Conservation (phyloP, 1,284 basidiomycete species). For the Puccinia novopanici region DNA sequence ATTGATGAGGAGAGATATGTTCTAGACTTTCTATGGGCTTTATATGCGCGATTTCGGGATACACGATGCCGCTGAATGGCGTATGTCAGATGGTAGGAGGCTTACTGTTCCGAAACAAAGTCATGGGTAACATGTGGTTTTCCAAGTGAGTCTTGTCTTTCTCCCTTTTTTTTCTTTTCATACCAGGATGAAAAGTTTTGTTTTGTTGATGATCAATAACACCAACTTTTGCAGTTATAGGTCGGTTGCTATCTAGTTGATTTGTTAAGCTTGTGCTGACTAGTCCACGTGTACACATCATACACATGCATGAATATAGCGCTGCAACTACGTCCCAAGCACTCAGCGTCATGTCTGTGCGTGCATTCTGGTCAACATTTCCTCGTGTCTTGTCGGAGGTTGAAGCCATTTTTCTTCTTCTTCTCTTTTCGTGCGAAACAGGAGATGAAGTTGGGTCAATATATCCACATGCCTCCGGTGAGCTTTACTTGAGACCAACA, state of each 20-base stretch:
- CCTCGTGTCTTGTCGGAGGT: too few species aligned
- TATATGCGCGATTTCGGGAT: conserved; percentile 18
- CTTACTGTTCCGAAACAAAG: not conserved
- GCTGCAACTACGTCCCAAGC: conserved; percentile 20
- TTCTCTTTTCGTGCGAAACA: too few species aligned
- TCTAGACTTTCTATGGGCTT: conserved; percentile 33
- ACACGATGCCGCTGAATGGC: conserved; percentile 8
- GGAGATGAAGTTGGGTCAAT: conserved; percentile 47
- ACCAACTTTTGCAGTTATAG: conserved; percentile 20
- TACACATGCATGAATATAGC: not conserved
- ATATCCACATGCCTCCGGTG: conserved; percentile 34
- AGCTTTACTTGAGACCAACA: too few species aligned
- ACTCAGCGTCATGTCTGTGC: conserved; percentile 12
- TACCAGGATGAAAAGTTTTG: not conserved
- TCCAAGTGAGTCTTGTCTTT: not conserved
- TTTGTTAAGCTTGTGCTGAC: not conserved
- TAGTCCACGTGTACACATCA: not conserved
- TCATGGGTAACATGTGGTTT: conserved; percentile 31
- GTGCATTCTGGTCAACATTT: not conserved
- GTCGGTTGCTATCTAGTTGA: not conserved
- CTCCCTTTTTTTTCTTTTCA: not conserved
- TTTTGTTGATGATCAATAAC: not conserved
- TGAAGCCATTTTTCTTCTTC: too few species aligned
- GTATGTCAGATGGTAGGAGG: conserved; percentile 36
- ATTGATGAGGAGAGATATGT: not conserved